Evolutionary conservation across 75 land plant genomes (phyloP), one percentile per base, ranked within the genome.

Genomic region (Cupressus sempervirens): DNA sequence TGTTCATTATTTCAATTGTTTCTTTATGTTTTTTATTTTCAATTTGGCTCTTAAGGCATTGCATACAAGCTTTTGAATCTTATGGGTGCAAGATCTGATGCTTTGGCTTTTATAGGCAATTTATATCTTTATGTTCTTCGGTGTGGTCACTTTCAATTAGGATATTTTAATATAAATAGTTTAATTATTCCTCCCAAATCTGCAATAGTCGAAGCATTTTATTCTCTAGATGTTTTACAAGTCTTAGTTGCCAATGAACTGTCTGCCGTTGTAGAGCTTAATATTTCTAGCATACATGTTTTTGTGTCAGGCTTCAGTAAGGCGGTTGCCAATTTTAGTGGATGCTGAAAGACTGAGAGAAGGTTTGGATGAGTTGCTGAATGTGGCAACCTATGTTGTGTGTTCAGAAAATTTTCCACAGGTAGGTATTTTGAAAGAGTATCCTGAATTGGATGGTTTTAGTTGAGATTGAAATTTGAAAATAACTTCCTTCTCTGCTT

Each of bases 291-390:
- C 12, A 30, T 72, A 5, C 4, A 8, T 72, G 8, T 72, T 72
- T 72, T 20, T 75, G 76, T 86, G 40, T 73, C 92, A 97, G 98
- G 99, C 99, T 84, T 80, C 53, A 84, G 80, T 84, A 76, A 79
- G 77, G 84, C 84, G 85, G 45, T 89, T 97, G 67, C 96, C 99
- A 41, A 93, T 97, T 65, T 85, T 95, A 41, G 74, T 97, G 84
- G 99, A 97, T 85, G 94, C 98, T 75, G 99, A 97, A 86, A 93
- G 93, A 79, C 87, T 86, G 76, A 93, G 98, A 83, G 96, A 95
- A 81, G 93, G 95, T 45, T 83, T 97, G 85, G 99, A 95, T 89
- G 94, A 94, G 41, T 88, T 95, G 62, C 87, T 97, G 53, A 82
- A 79, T 29, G 50, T 89, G 16, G 91, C 96, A 18, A 79, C 65